Percentiles rank a stretch among this genome's conserved stretches.
Evolutionary conservation across 2,329 filamentous ascomycete genomes (phyloP).

Genomic region (Phyllosticta ampelicida): DNA sequence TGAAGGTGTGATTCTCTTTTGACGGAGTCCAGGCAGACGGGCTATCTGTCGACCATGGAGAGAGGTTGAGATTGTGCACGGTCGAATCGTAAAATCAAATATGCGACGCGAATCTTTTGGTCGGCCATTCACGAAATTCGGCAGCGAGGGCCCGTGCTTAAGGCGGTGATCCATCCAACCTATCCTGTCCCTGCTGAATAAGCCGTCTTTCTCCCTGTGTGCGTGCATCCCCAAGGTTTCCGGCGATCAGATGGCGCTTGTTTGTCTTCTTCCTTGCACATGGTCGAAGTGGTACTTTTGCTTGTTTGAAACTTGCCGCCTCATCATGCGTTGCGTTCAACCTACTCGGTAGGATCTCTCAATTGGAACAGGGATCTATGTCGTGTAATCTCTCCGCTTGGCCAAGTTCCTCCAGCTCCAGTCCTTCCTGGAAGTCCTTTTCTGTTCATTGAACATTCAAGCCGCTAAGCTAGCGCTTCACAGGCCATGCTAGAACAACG

Average conservation of each 20-base stretch:
- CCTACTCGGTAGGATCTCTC: neutral
- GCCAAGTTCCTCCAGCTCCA: neutral
- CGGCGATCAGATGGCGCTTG: neutral
- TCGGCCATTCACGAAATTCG: neutral
- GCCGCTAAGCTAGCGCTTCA: neutral
- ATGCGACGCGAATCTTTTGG: slow-evolving; percentile 2
- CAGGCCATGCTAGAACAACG: neutral
- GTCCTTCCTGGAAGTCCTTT: neutral
- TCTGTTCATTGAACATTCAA: neutral
- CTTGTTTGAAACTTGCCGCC: neutral
- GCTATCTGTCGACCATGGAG: slow-evolving; percentile 10
- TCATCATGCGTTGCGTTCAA: neutral
- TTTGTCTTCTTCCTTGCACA: neutral
- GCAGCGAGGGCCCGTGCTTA: neutral
- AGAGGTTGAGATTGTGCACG: neutral
- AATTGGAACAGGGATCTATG: neutral
- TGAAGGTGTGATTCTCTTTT: neutral
- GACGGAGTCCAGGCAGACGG: neutral
- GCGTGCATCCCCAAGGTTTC: too few relatives aligned
- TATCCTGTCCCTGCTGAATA: neutral
- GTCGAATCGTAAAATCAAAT: slow-evolving; percentile 7
- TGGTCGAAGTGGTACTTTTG: neutral
- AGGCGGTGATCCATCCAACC: neutral
- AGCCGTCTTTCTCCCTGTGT: neutral
- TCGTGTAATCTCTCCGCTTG: neutral